Evolutionary conservation across 495 filamentous ascomycete genomes (phyloP).

Genomic region (Penicillium pulvis): DNA sequence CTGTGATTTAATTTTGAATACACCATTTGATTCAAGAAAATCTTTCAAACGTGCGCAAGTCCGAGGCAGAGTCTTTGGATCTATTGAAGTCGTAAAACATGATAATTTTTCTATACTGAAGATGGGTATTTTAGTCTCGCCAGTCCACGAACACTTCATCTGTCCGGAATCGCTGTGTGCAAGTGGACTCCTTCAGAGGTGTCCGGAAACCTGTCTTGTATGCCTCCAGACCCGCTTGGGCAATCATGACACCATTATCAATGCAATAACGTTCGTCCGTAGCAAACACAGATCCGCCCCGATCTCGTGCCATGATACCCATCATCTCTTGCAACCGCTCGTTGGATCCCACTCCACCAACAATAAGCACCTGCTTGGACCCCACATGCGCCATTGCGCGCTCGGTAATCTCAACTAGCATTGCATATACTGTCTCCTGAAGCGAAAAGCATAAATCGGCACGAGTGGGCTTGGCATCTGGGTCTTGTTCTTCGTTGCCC

Average conservation of each 20-base stretch:
- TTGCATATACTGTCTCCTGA: constrained; percentile 92
- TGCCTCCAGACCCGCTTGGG: constrained; percentile 88
- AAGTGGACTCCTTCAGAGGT: constrained; percentile 76
- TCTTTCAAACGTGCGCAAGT: not conserved
- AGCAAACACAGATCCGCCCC: constrained; percentile 87
- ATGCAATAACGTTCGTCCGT: constrained; percentile 98
- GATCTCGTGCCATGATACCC: constrained; percentile 89
- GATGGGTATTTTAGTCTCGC: constrained; percentile 57
- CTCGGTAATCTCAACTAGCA: constrained; percentile 98
- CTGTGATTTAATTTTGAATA: constrained; percentile 5
- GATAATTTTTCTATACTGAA: constrained; percentile 8
- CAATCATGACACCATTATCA: constrained; percentile 99
- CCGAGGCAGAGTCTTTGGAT: not conserved
- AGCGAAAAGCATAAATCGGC: constrained; percentile 91
- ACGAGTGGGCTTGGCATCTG: constrained; percentile 59
- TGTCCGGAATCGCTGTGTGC: constrained; percentile 92
- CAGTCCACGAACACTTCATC: constrained; percentile 93
- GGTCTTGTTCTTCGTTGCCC: constrained; percentile 4
- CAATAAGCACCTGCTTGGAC: constrained; percentile 85
- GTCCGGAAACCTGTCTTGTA: constrained; percentile 78
- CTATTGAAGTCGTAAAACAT: constrained; percentile 27
- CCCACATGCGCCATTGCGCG: constrained; percentile 98
- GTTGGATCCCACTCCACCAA: constrained; percentile 98
- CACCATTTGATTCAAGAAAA: not conserved
- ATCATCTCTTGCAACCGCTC: constrained; percentile 98